Base-by-base conservation (phyloP, 2,329 filamentous ascomycete genomes). In the Sporothrix sp. region DNA sequence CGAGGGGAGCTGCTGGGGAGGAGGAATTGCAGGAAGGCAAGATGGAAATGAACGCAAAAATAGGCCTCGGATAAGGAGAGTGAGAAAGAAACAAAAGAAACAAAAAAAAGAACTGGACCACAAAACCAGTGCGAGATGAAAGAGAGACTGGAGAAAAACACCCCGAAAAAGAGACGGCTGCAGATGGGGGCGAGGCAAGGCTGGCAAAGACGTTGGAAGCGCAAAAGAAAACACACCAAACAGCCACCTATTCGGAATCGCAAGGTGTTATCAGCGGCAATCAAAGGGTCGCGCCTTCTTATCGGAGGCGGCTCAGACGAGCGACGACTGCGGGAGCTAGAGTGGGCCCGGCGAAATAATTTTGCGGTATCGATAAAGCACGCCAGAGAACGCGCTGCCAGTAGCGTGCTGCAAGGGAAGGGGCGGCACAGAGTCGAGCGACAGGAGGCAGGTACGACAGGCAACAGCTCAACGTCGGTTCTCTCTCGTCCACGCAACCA, bases 291-390 rank as follows among this genome's bases (percentile, higher is more conserved):
- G 43, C 28, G 43, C 23, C 43, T 45, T 13, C 42, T 33, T 35
- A 45, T 45, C 42, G 42, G 42, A 11, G 23, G 30, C 8, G 7
- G 23, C 20, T 23, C 11, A n/a, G 18, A 13, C 13, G 18, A 36
- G 20, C 30, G 40, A 27, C 27, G 27, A 14, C 13, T 21, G 6
- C 20, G 18, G n/a, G 38, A 37, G 25, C 42, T 44, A 9, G n/a
- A 23, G 21, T 35, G 32, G 39, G 1, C 7, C 25, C 53, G 55
- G 53, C 38, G 30, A 35, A 54, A 52, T 39, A 21, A 50, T 57
- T 43, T 40, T 52, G 46, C 53, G 48, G 32, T 52, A 57, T 55
- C 49, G 53, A 55, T 57, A 56, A 52, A 48, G 13, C 7, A 4
- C 4, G 13, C n/a, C 27, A 30, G 33, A 21, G n/a, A 38, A 38